Conservation (phyloP, 768 basidiomycete genomes). For the Suillus ampliporus region DNA sequence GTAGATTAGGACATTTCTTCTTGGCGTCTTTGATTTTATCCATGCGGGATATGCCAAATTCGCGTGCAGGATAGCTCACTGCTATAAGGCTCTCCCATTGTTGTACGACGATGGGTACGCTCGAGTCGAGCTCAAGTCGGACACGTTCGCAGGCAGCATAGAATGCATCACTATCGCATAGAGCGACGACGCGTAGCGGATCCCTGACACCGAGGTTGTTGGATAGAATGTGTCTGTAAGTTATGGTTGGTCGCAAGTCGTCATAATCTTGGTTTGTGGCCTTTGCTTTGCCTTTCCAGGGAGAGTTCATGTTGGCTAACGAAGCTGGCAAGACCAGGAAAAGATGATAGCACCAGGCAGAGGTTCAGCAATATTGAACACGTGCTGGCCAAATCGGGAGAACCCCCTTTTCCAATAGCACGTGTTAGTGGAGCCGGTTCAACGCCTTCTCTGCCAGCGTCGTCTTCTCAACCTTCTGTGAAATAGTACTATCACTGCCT, state of each 20-base stretch:
- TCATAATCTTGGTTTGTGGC: conserved; percentile 52
- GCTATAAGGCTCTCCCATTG: conserved; percentile 94
- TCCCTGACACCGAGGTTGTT: conserved; percentile 72
- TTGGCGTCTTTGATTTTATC: conserved; percentile 82
- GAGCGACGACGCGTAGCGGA: conserved; percentile 83
- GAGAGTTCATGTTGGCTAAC: conserved; percentile 22
- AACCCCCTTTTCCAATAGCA: no score
- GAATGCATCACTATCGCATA: conserved; percentile 91
- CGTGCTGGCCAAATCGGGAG: no score
- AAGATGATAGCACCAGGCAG: no score
- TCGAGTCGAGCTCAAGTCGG: conserved; percentile 67
- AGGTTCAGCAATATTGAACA: no score
- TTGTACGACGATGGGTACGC: conserved; percentile 77
- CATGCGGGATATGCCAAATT: conserved; percentile 93
- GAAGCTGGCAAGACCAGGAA: background rate
- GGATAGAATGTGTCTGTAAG: conserved; percentile 79
- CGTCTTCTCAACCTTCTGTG: no score
- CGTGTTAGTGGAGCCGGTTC: no score
- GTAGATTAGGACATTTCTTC: conserved; percentile 83
- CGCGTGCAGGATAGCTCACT: conserved; percentile 93
- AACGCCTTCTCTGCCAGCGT: no score
- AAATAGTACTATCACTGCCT: no score
- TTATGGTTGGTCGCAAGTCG: conserved; percentile 70
- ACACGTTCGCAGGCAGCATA: conserved; percentile 88
- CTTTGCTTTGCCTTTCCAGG: conserved; percentile 65